phyloP scores from a whole-genome alignment of 2,329 filamentous ascomycete species.

The Sclerotinia nivalis region DNA sequence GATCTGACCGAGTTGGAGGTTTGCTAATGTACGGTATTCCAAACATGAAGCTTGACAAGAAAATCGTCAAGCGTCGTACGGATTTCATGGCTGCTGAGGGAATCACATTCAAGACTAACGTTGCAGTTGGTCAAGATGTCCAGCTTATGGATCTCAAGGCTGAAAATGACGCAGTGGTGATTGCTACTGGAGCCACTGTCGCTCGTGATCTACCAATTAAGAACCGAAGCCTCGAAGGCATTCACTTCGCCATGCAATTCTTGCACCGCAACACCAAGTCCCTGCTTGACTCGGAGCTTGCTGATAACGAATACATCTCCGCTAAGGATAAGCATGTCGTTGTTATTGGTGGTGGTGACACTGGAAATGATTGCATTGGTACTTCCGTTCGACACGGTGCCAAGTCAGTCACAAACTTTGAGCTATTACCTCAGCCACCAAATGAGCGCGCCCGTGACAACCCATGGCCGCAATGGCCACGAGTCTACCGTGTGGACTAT shows the following conservation, averaged over 20 bases:
- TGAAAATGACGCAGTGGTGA: slow-evolving; percentile 79
- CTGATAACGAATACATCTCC: slow-evolving; percentile 83
- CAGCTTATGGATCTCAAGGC: slow-evolving; percentile 70
- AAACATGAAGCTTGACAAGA: slow-evolving; percentile 99
- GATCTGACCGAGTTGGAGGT: slow-evolving; percentile 85
- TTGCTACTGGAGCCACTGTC: slow-evolving; percentile 90
- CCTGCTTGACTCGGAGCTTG: slow-evolving; percentile 84
- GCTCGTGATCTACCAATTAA: slow-evolving; percentile 90
- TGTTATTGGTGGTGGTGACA: slow-evolving; percentile 96
- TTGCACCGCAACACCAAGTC: slow-evolving; percentile 97
- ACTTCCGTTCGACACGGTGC: slow-evolving; percentile 94
- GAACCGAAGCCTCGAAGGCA: slow-evolving; percentile 81
- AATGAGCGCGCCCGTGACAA: slow-evolving; percentile 89
- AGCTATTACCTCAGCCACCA: slow-evolving; percentile 89
- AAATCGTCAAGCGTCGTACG: slow-evolving; percentile 90
- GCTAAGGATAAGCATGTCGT: slow-evolving; percentile 95
- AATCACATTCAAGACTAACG: slow-evolving; percentile 75
- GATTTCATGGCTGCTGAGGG: slow-evolving; percentile 94
- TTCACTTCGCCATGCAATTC: slow-evolving; percentile 98
- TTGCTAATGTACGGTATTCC: slow-evolving; percentile 98
- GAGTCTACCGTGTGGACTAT: slow-evolving; percentile 98
- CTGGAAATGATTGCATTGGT: slow-evolving; percentile 96
- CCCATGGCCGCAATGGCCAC: slow-evolving; percentile 98
- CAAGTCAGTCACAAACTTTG: slow-evolving; percentile 95
- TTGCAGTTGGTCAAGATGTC: slow-evolving; percentile 74